Conservation (phyloP, 2,329 filamentous ascomycete genomes). For the Zalaria obscura region DNA sequence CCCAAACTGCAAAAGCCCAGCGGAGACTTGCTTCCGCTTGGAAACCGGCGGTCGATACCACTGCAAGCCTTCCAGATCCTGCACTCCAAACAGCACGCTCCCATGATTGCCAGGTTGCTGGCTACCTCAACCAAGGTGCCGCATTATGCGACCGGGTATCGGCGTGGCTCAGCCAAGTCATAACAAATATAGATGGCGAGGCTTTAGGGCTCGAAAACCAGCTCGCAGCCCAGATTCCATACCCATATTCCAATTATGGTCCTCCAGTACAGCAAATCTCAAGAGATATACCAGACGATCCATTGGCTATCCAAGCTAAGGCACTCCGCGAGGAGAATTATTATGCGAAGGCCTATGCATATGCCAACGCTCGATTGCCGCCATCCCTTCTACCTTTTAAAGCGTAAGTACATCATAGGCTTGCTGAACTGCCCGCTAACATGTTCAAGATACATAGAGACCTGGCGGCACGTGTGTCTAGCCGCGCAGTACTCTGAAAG, state of each 20-base stretch:
- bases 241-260: too few relatives aligned
- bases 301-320: background rate
- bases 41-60: too few relatives aligned
- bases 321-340: slow-evolving; percentile 37
- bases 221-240: too few relatives aligned
- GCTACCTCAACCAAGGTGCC: slow-evolving; percentile 22
- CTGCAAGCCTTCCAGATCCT: too few relatives aligned
- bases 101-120: background rate
- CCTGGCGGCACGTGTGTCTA: slow-evolving; percentile 63
- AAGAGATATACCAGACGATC: too few relatives aligned
- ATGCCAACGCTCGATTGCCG: slow-evolving; percentile 64
- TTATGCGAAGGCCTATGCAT: slow-evolving; percentile 65
- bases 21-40: too few relatives aligned
- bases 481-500: slow-evolving; percentile 65
- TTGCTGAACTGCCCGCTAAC: too few relatives aligned
- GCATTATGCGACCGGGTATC: slow-evolving; percentile 45
- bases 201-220: too few relatives aligned
- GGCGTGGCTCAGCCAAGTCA: slow-evolving; percentile 49
- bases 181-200: slow-evolving; percentile 56
- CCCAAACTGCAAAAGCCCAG: too few relatives aligned
- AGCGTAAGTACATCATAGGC: slow-evolving; percentile 21
- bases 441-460: slow-evolving; percentile 46
- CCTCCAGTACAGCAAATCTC: too few relatives aligned
- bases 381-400: slow-evolving; percentile 51
- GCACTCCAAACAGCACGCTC: too few relatives aligned